Percentiles rank a stretch among this genome's conserved stretches.
Evolutionary conservation across 129 eudicot genomes (phyloP).

Genomic region (Tagetes patula): DNA sequence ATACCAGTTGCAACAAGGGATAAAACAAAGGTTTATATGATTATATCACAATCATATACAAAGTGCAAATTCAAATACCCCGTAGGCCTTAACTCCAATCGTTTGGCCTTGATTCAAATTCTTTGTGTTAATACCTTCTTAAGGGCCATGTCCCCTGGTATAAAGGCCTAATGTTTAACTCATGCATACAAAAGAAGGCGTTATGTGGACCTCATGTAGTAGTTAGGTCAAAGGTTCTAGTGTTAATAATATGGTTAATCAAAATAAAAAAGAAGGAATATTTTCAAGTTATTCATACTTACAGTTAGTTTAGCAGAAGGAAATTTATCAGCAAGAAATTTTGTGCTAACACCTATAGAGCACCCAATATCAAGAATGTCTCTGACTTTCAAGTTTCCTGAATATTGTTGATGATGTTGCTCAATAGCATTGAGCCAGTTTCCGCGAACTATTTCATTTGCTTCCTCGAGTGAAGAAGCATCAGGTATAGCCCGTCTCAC

Average conservation of each 20-base stretch:
- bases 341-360: conserved; percentile 97
- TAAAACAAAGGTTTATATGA: background rate
- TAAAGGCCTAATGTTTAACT: background rate
- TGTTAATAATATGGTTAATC: background rate
- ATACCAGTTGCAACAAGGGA: background rate
- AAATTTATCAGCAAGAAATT: conserved; percentile 73
- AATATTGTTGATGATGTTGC: conserved; percentile 64
- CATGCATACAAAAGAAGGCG: background rate
- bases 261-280: background rate
- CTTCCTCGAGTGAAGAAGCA: conserved; percentile 87
- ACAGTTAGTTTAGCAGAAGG: conserved; percentile 82
- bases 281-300: conserved; percentile 24
- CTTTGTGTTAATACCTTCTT: background rate
- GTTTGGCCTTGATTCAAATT: background rate
- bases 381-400: conserved; percentile 43
- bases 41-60: background rate
- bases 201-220: background rate
- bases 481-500: conserved; percentile 74
- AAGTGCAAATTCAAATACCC: background rate
- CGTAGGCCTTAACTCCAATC: background rate
- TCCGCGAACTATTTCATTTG: conserved; percentile 89
- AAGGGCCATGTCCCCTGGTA: background rate
- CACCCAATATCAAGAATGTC: conserved; percentile 93
- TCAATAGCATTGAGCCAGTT: conserved; percentile 91
- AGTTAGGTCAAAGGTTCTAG: background rate